Conservation (phyloP, 1,284 basidiomycete genomes). For the Butyriboletus appendiculatus region DNA sequence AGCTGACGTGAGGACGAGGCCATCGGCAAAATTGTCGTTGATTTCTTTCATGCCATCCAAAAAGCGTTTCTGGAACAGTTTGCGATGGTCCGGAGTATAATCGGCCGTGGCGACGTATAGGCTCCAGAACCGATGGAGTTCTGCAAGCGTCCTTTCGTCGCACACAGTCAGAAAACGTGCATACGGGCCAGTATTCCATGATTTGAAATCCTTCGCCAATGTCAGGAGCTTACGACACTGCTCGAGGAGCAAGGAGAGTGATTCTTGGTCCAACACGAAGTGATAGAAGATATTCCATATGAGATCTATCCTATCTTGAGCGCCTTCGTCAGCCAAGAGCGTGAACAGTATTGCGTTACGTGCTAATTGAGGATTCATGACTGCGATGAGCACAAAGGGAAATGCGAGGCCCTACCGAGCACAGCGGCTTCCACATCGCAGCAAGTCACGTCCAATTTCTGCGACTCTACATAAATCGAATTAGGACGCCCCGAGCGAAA, state of each 20-base stretch:
- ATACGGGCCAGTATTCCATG: constrained; percentile 48
- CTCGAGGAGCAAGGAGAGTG: constrained; percentile 39
- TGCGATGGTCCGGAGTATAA: constrained; percentile 16
- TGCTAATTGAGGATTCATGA: constrained; percentile 29
- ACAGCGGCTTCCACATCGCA: constrained; percentile 59
- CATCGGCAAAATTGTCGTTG: neutral
- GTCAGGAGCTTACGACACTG: constrained; percentile 48
- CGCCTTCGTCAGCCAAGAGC: constrained; percentile 36
- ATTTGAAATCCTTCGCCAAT: constrained; percentile 36
- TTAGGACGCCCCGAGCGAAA: neutral
- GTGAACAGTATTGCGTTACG: constrained; percentile 43
- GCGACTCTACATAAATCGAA: constrained; percentile 26
- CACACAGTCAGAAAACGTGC: constrained; percentile 39
- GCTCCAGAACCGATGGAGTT: constrained; percentile 46
- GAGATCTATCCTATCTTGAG: constrained; percentile 18
- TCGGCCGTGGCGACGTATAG: constrained; percentile 33
- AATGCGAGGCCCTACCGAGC: constrained; percentile 42
- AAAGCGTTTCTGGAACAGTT: constrained; percentile 24
- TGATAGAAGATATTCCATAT: constrained; percentile 64
- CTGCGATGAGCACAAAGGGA: neutral
- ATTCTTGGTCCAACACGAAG: constrained; percentile 46
- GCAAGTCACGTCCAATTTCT: constrained; percentile 58
- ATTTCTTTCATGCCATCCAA: constrained; percentile 16
- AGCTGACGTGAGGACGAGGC: constrained; percentile 11
- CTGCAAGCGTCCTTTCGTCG: constrained; percentile 41